Percentiles rank a stretch among this genome's conserved stretches.
phyloP scores from a whole-genome alignment of 805 yeast genomes.

The Saccharomycopsis lassenensis region DNA sequence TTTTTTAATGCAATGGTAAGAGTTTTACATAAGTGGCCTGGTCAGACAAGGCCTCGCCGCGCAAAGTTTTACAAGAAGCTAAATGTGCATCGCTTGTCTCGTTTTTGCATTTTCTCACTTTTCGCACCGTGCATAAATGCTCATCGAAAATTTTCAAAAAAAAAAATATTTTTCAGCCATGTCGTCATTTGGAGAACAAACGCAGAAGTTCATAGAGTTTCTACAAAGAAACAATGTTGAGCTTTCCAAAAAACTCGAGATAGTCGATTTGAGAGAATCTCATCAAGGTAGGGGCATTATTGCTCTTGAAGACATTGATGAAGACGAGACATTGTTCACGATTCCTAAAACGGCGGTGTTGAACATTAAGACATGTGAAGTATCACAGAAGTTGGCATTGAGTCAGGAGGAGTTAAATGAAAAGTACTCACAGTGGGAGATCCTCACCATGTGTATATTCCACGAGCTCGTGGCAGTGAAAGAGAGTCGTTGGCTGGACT shows the following conservation, averaged over 20 bases:
- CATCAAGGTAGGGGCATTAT: constrained; percentile 72
- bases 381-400: constrained; percentile 24
- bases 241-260: constrained; percentile 44
- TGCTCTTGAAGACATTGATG: constrained; percentile 48
- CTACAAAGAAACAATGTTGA: constrained; percentile 29
- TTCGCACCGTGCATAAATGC: too few relatives aligned
- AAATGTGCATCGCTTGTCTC: constrained; percentile 47
- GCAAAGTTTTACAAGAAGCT: constrained; percentile 25
- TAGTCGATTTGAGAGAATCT: constrained; percentile 47
- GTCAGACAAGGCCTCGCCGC: too few relatives aligned
- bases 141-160: constrained; percentile 34
- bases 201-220: constrained; percentile 37
- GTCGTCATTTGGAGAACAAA: constrained; percentile 23
- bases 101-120: too few relatives aligned
- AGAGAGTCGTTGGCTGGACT: constrained; percentile 54
- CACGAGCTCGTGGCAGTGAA: constrained; percentile 44
- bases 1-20: too few relatives aligned
- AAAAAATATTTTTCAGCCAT: too few relatives aligned
- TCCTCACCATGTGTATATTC: constrained; percentile 55
- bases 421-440: constrained; percentile 61
- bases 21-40: too few relatives aligned
- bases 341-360: constrained; percentile 53
- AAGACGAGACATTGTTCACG: constrained; percentile 56
- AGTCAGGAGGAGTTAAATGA: constrained; percentile 26
- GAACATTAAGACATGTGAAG: constrained; percentile 46